phyloP scores from a whole-genome alignment of 495 filamentous ascomycete genomes.

The Neurospora sublineolata region DNA sequence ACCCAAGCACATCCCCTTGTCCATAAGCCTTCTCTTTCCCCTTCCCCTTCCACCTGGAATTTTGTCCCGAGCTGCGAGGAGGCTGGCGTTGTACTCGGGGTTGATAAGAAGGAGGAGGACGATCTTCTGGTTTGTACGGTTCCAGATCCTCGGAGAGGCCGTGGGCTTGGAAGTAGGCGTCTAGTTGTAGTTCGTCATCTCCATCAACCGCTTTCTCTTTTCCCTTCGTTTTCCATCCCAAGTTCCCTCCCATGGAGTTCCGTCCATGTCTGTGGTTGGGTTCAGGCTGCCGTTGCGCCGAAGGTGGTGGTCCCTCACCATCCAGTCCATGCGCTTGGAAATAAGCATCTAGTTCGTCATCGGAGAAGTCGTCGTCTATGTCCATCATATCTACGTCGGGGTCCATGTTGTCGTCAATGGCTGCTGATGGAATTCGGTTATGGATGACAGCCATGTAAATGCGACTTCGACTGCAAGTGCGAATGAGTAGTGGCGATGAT shows the following conservation, averaged over 20 bases:
- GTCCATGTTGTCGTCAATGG: background rate
- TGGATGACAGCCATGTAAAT: background rate
- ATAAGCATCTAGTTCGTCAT: background rate
- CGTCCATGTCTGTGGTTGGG: too few species aligned
- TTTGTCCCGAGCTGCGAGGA: background rate
- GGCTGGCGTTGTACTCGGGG: background rate
- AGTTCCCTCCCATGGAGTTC: background rate
- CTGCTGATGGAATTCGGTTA: background rate
- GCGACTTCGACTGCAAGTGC: background rate
- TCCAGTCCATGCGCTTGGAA: background rate
- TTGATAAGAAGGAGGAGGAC: background rate
- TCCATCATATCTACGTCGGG: background rate
- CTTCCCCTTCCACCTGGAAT: background rate
- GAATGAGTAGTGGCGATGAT: background rate
- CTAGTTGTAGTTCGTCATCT: background rate
- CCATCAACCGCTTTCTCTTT: fast-evolving
- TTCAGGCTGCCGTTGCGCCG: background rate
- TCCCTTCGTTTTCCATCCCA: background rate
- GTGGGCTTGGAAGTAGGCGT: background rate
- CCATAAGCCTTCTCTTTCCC: background rate
- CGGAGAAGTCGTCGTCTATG: background rate
- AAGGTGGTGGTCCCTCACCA: background rate
- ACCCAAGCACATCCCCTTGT: background rate
- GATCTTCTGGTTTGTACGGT: background rate
- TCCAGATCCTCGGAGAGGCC: too few species aligned